Evolutionary conservation across 2,329 filamentous ascomycete species (phyloP).

Genomic region (Colletotrichum tofieldiae): DNA sequence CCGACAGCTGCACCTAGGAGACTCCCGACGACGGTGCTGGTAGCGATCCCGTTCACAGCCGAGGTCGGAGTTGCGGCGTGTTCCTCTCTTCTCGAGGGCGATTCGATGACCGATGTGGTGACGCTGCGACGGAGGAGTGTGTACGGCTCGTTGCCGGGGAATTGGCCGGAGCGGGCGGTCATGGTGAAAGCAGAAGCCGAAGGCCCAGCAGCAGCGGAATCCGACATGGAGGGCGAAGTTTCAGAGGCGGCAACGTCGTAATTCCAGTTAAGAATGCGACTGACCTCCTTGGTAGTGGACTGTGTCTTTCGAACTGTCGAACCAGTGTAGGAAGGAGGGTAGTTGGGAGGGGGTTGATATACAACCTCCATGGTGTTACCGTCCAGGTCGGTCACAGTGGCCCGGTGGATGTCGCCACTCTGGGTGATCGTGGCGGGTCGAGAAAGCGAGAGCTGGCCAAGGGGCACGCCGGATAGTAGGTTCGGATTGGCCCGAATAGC

Average conservation of each 20-base stretch:
- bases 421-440: conserved; percentile 58
- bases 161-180: conserved; percentile 45
- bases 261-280: conserved; percentile 66
- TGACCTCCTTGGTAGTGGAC: conserved; percentile 57
- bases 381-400: conserved; percentile 82
- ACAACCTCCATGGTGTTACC: conserved; percentile 89
- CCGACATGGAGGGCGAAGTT: conserved; percentile 5
- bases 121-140: conserved; percentile 51
- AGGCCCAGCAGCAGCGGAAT: conserved; percentile 11
- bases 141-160: conserved; percentile 47
- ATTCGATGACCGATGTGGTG: conserved; percentile 54
- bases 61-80: conserved; percentile 47
- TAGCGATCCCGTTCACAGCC: conserved; percentile 51
- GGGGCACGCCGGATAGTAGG: conserved; percentile 57
- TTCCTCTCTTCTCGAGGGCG: conserved; percentile 38
- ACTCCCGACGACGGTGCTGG: conserved; percentile 80
- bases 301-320: conserved; percentile 54
- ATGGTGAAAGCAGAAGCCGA: conserved; percentile 41
- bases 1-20: conserved; percentile 85
- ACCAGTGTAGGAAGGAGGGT: conserved; percentile 54
- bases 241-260: conserved; percentile 58
- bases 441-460: conserved; percentile 51
- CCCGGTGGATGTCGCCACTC: conserved; percentile 57
- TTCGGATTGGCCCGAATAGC: conserved; percentile 74
- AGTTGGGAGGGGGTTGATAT: conserved; percentile 61